Percentiles rank a stretch among this genome's conserved stretches.
Conservation (phyloP, 768 basidiomycete species). For the Phallus indusiatus region DNA sequence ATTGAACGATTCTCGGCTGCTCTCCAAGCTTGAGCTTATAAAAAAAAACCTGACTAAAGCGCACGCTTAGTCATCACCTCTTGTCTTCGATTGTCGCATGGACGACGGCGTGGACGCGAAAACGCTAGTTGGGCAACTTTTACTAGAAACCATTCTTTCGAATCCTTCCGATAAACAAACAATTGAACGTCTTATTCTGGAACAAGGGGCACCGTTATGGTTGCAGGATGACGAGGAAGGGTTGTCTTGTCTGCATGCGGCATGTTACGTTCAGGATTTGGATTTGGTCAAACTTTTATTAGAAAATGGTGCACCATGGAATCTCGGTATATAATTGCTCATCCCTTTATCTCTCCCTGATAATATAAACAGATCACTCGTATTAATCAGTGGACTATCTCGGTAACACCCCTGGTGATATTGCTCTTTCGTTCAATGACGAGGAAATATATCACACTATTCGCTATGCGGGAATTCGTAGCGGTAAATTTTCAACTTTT, state of each 20-base stretch:
- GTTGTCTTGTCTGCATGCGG: slow-evolving; percentile 79
- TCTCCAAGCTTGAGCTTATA: too few relatives aligned
- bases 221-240: slow-evolving; percentile 77
- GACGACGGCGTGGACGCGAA: background rate
- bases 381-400: slow-evolving; percentile 54
- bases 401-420: slow-evolving; percentile 79
- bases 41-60: too few relatives aligned
- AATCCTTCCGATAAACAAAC: background rate
- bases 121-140: background rate
- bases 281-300: slow-evolving; percentile 60
- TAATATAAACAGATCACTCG: background rate
- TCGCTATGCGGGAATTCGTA: slow-evolving; percentile 86
- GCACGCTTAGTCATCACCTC: background rate
- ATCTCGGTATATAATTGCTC: slow-evolving; percentile 45
- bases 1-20: too few relatives aligned
- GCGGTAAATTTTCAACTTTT: slow-evolving; percentile 44
- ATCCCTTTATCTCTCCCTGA: background rate
- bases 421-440: slow-evolving; percentile 82
- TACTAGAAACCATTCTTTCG: slow-evolving; percentile 1
- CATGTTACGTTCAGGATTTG: slow-evolving; percentile 60
- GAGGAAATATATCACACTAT: slow-evolving; percentile 63
- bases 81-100: background rate
- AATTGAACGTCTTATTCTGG: slow-evolving; percentile 43
- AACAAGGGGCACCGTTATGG: slow-evolving; percentile 76
- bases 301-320: slow-evolving; percentile 85